These are phyloP conservation scores for Backusella circina DNA, from an alignment of 192 early-diverging fungal species.

Conservation along the genomic window DNA sequence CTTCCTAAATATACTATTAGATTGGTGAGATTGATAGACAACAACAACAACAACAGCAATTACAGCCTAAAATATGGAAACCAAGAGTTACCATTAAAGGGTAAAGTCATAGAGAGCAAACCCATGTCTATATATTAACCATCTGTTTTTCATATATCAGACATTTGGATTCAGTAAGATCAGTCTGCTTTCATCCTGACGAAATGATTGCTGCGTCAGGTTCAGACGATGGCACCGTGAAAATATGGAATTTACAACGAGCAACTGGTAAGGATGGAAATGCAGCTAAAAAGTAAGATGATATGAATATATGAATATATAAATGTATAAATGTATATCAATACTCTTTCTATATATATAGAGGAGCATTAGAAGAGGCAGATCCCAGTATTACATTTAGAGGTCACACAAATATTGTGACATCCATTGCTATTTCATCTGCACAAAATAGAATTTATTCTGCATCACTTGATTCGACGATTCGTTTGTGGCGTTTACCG, in stretches of 20 bases:
- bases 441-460: constrained; percentile 64
- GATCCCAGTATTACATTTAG: constrained; percentile 73
- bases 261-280: constrained; percentile 22
- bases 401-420: constrained; percentile 69
- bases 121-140: background rate
- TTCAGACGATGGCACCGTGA: constrained; percentile 79
- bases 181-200: constrained; percentile 55
- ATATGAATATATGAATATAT: background rate
- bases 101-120: constrained; percentile 19
- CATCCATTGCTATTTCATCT: constrained; percentile 56
- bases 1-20: background rate
- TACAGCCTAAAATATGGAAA: constrained; percentile 55
- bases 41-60: constrained; percentile 16
- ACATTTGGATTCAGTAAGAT: constrained; percentile 68
- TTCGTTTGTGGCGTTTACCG: constrained; percentile 65
- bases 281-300: constrained; percentile 31
- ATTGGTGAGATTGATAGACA: constrained; percentile 30
- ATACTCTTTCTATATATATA: background rate
- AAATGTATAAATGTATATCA: background rate
- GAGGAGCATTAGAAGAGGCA: constrained; percentile 45
- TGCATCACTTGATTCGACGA: constrained; percentile 67
- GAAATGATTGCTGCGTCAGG: constrained; percentile 60
- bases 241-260: constrained; percentile 68
- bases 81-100: constrained; percentile 54
- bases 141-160: constrained; percentile 28